Percentiles rank a stretch among this genome's conserved stretches.
phyloP scores from a whole-genome alignment of 306 rosid species.

The Arachis stenosperma region DNA sequence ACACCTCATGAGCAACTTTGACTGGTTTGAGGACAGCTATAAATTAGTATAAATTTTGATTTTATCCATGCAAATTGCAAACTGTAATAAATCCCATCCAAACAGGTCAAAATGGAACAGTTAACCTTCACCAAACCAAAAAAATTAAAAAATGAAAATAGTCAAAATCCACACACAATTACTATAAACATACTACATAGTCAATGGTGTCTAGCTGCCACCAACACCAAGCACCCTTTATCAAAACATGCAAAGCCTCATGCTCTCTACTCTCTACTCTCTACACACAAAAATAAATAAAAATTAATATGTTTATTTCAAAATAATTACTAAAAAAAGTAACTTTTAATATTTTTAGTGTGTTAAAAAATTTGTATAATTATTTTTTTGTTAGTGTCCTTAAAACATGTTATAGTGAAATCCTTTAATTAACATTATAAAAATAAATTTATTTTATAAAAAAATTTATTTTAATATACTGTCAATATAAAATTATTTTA shows the following conservation, averaged over 20 bases:
- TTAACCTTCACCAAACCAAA: not conserved
- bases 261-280: no score
- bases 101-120: not conserved
- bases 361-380: no score
- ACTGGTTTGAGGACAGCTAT: not conserved
- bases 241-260: not conserved
- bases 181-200: not conserved
- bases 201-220: not conserved
- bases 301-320: no score
- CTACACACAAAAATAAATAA: no score
- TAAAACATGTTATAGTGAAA: no score
- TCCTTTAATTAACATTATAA: no score
- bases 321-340: no score
- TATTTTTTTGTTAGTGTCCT: no score
- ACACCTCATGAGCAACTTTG: not conserved
- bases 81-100: not conserved
- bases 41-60: not conserved
- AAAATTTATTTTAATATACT: no score
- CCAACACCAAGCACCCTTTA: not conserved
- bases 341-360: no score
- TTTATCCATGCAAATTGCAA: not conserved
- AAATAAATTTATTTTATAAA: no score
- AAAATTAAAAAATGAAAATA: not conserved
- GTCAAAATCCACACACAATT: not conserved
- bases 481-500: no score